phyloP scores from a whole-genome alignment of 768 basidiomycete species.

The Suillus tomentosus region DNA sequence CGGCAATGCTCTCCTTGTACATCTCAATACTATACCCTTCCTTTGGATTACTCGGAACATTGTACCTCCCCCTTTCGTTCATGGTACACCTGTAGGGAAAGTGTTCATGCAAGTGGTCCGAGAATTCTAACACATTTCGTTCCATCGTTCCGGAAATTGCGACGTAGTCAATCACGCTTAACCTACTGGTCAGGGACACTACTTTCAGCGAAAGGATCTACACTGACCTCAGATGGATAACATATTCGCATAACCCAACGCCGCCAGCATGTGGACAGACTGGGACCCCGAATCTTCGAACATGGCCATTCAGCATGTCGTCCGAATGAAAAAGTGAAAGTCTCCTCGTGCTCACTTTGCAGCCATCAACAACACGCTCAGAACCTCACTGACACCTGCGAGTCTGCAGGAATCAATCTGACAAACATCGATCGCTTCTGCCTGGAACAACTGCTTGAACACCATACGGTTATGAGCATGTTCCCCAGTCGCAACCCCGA shows the following conservation, averaged over 20 bases:
- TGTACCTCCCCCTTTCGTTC: slow-evolving; percentile 83
- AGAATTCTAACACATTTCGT: slow-evolving; percentile 89
- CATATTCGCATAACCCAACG: slow-evolving; percentile 91
- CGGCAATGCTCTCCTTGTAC: slow-evolving; percentile 74
- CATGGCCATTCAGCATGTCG: slow-evolving; percentile 10
- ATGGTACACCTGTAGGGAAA: slow-evolving; percentile 89
- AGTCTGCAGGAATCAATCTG: slow-evolving; percentile 95
- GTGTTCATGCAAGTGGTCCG: slow-evolving; percentile 92
- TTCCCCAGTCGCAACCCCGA: slow-evolving; percentile 93
- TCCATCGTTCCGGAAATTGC: slow-evolving; percentile 90
- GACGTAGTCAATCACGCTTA: slow-evolving; percentile 90
- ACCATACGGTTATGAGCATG: slow-evolving; percentile 93
- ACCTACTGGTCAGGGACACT: slow-evolving; percentile 8
- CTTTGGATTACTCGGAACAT: slow-evolving; percentile 71
- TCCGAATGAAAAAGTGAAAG: slow-evolving; percentile 6
- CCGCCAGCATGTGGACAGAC: slow-evolving; percentile 96
- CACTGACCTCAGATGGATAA: slow-evolving; percentile 73
- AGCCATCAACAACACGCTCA: slow-evolving; percentile 87
- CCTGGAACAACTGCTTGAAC: slow-evolving; percentile 94
- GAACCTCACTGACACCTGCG: slow-evolving; percentile 92
- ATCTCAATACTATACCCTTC: slow-evolving; percentile 96
- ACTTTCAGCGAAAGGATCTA: slow-evolving; percentile 8
- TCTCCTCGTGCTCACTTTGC: slow-evolving; percentile 59
- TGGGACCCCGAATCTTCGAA: slow-evolving; percentile 67
- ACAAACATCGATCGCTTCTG: slow-evolving; percentile 90